Base-by-base conservation (phyloP, 1,284 basidiomycete species). In the Ganoderma sp. region DNA sequence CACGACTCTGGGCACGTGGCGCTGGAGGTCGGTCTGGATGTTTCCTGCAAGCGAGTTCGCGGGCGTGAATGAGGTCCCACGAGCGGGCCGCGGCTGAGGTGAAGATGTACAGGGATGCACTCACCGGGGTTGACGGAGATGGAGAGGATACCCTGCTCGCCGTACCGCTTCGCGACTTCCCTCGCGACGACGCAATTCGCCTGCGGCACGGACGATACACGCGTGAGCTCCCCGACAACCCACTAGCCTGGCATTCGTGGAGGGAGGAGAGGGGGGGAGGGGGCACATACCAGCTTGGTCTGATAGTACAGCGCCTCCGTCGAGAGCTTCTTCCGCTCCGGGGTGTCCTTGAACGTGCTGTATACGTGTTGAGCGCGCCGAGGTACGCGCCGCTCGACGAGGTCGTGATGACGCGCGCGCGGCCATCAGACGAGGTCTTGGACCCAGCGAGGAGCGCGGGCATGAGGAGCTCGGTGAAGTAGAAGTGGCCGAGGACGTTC, bases 401-500 rank as follows among this genome's bases (percentile, higher is more conserved):
- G 6, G 81, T 80, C 43, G 78, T 77, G 66, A 87, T 76, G 52
- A 87, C 75, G 41, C 86, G 80, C 3, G 81, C 74, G 25, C 82
- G 82, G n/a, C 79, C 72, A 28, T 74, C 76, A 6, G 78, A 73
- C 0, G 78, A 75, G 0, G 74, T 74, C 65, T 73, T 58, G 9
- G 32, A 10, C 15, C 15, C 34, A 9, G 56, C 34, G 10, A 39
- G 37, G 19, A 39, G 56, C 9, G 56, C 56, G 2, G 52, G 84
- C 3, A 86, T 72, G 42, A 87, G 81, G 5, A 79, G 75, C 43
- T 76, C 72, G 32, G 84, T 82, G 66, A 86, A 79, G 56, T 79
- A 81, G 67, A 81, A 83, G 75, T 81, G 81, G 1, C 78, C 79
- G 41, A 86, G 74, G 22, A 79, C 78, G 67, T 87, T 87, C 5